Base-by-base conservation (phyloP, 768 basidiomycete species). In the Gloeostereum incarnatum region DNA sequence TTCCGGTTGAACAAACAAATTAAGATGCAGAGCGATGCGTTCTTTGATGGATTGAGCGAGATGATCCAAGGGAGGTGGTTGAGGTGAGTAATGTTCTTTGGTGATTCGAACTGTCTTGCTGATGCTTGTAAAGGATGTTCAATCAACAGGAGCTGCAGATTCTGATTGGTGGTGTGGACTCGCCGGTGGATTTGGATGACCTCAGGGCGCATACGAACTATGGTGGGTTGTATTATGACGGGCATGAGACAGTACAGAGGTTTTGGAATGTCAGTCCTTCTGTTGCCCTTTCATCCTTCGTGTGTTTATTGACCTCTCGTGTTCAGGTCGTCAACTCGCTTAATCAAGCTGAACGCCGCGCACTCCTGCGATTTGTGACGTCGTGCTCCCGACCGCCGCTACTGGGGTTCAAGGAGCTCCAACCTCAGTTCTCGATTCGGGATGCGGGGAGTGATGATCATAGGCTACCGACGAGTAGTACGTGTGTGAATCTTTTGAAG, bases 121-220 rank as follows among this genome's bases (percentile, higher is more conserved):
- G 25, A 17, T 31, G 20, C 23, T 9, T 20, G 35, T 42, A 6
- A 44, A 87, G 90, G 31, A 93, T 98, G 88, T 99, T 98, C 62
- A 94, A 97, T 56, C 93, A 94, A 47, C 85, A 89, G 53, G 96
- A 98, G 57, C 66, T 97, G 3, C 91, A 92, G 54, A 82, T 94
- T 34, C 65, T 98, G 1, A 68, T 99, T 5, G 93, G 93, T 0
- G 91, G 89, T 5, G 84, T 86, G 22, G 84, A 93, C 43, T 66
- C 86, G 0, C 82, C 84, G 0, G 81, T 94, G 33, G 85, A 93
- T 52, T 46, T 97, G 6, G 77, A 82, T 11, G 93, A 99, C 56
- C 58, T 97, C 41, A 66, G 79, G 41, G 50, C 55, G 6, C 67
- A 98, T 49, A 88, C 88, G 0, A 72, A 79, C 36, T 91, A 94